Base-by-base conservation (phyloP, 768 basidiomycete species). In the Piloderma croceum region DNA sequence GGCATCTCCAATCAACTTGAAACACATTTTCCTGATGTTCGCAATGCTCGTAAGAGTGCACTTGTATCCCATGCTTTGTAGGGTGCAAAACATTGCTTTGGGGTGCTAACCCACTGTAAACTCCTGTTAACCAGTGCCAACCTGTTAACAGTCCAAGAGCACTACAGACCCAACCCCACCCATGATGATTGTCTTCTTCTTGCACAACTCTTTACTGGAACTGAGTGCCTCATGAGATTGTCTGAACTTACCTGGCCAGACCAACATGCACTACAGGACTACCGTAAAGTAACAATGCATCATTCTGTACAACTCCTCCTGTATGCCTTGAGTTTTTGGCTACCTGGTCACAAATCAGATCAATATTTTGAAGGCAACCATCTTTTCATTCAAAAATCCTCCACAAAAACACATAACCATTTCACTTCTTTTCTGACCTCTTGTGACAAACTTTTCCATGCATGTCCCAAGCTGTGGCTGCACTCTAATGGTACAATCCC, bases 11-110 rank as follows among this genome's bases (percentile, higher is more conserved):
- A n/a, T n/a, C n/a, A n/a, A n/a, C n/a, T n/a, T n/a, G n/a, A n/a
- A n/a, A n/a, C n/a, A n/a, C n/a, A 46, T 21, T 70, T 51, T 46
- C 67, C 68, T 2, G 9, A 47, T 1, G 53, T 64, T 2, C 53
- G 57, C 1, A n/a, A 9, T 0, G 23, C 36, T 12, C 52, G 57
- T 3, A 25, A 43, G 3, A 40, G 43, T 2, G n/a, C n/a, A n/a
- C n/a, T n/a, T n/a, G n/a, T n/a, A n/a, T n/a, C n/a, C n/a, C n/a
- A n/a, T n/a, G n/a, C 27, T 31, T 0, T 70, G 0, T 20, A 39
- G 0, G 69, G 71, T 0, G 63, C 59, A 42, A 52, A 52, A 20
- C 47, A 53, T 0, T 9, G 57, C 1, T 20, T 34, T 3, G 47
- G 52, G 3, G 32, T 32, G 2, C 49, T 59, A 0, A 40, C 54